Conservation (phyloP, 768 basidiomycete genomes). For the Lactarius quietus region DNA sequence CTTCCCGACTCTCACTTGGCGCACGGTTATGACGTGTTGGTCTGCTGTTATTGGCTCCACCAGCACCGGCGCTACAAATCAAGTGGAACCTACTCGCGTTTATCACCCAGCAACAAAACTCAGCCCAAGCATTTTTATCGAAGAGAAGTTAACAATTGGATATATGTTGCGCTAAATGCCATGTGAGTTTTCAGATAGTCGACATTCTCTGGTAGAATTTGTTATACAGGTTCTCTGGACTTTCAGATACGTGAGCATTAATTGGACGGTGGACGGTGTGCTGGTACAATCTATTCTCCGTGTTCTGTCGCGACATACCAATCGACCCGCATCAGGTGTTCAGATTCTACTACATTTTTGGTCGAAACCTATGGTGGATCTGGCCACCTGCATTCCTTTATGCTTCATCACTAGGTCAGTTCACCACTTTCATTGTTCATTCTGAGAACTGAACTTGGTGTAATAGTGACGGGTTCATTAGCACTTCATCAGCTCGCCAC, state of each 20-base stretch:
- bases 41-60: slow-evolving; percentile 17
- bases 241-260: slow-evolving; percentile 31
- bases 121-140: slow-evolving; percentile 29
- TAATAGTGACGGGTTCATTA: slow-evolving; percentile 24
- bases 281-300: slow-evolving; percentile 24
- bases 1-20: slow-evolving; percentile 5
- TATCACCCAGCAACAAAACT: slow-evolving; percentile 25
- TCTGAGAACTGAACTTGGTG: background rate
- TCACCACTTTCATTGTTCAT: background rate
- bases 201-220: background rate
- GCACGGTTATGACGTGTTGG: slow-evolving; percentile 14
- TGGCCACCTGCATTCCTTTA: slow-evolving; percentile 14
- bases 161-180: slow-evolving; percentile 28
- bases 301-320: background rate
- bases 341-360: slow-evolving; percentile 15
- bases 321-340: slow-evolving; percentile 3
- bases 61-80: slow-evolving; percentile 18
- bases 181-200: slow-evolving; percentile 26
- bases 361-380: background rate
- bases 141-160: slow-evolving; percentile 22
- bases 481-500: slow-evolving; percentile 23
- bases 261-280: slow-evolving; percentile 32
- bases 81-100: slow-evolving; percentile 28
- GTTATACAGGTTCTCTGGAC: slow-evolving; percentile 12
- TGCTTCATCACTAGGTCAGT: slow-evolving; percentile 6